Conservation (phyloP, 2,329 filamentous ascomycete genomes). For the Aspergillus pseudoglaucus region DNA sequence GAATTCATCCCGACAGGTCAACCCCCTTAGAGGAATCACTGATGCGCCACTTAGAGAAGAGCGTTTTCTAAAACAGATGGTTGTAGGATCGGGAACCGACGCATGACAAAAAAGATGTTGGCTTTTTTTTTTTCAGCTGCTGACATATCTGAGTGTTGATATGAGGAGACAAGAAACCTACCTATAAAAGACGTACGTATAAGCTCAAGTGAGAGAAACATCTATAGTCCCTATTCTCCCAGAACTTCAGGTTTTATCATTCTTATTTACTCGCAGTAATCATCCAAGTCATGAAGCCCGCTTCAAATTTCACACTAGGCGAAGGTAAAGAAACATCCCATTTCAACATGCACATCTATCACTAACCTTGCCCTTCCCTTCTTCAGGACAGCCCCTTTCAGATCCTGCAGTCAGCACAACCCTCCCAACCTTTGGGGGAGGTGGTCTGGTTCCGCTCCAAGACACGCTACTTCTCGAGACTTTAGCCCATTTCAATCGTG, state of each 20-base stretch:
- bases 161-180: neutral
- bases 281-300: neutral
- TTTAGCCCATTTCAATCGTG: slow-evolving; percentile 55
- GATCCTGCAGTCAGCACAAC: slow-evolving; percentile 17
- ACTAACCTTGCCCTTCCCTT: neutral
- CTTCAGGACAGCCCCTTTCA: slow-evolving; percentile 19
- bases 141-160: neutral
- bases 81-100: neutral
- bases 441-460: slow-evolving; percentile 43
- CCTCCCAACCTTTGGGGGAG: slow-evolving; percentile 19
- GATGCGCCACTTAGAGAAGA: neutral
- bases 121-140: neutral
- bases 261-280: neutral
- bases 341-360: neutral
- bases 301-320: neutral
- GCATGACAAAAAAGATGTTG: neutral
- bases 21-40: neutral
- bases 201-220: neutral
- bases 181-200: neutral
- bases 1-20: neutral
- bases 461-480: slow-evolving; percentile 59
- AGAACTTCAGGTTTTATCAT: neutral
- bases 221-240: neutral
- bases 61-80: neutral
- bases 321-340: neutral